Evolutionary conservation across 371 early-diverging fungal species (phyloP), one percentile per base, ranked within the genome.

Genomic region (Saksenaea vasiformis): DNA sequence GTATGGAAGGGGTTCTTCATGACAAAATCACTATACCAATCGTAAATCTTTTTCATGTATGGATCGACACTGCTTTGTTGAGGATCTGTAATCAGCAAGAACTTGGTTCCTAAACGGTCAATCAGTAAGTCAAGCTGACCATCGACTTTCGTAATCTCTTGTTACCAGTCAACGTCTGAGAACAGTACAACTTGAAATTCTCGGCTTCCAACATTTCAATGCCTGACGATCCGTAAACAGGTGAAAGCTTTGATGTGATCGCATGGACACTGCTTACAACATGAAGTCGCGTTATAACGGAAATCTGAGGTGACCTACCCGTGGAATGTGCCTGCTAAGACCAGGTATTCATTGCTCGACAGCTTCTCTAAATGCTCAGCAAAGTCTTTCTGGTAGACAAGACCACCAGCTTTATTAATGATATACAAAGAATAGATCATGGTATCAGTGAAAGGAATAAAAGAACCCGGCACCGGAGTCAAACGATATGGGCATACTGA

Each of bases 1-100:
- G 91, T 95, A 84, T 98, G 94, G 75, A 99, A 99, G 28, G 99
- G 98, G 72, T 98, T 98, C 83, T 98, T 98, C 91, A 98, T 94
- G 31, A 94, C 98, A 74, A 90, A 99, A 72, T 99, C 97, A 61
- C 95, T 87, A 74, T 98, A 99, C 7, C 92, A 74, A 60, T 91
- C 91, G 65, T 99, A 97, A 13, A 96, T 85, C 63, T 79, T 87
- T 37, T 85, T 81, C 85, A 95, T 81, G 9, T 87, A 76, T 1
- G 76, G 71, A 28, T 95, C 93, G n/a, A 90, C 85, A 59, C 84
- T 88, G 26, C 78, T 74, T 51, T 93, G 92, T 17, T 80, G 71
- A 7, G 92, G 89, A 65, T 93, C 95, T 2, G 97, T 89, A 17
- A 95, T 80, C 8, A 98, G 75, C 22, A 98, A 78, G 73, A 98